These are phyloP conservation scores for Ilex paraguariensis DNA, from an alignment of 305 asterid genomes.

Conservation along the genomic window DNA sequence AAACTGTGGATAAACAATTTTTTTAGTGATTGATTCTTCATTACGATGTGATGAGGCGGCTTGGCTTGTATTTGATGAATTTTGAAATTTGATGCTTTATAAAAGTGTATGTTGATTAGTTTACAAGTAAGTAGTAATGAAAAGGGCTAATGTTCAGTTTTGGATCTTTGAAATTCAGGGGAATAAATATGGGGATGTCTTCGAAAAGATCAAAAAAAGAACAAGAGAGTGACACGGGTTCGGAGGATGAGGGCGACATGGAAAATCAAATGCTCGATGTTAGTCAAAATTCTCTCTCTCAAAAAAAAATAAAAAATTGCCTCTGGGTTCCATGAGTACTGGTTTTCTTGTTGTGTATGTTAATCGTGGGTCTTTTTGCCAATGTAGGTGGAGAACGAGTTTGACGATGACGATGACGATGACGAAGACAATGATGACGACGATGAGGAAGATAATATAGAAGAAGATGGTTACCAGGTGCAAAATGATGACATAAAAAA, in stretches of 20 bases:
- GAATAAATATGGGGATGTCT: slow-evolving; percentile 23
- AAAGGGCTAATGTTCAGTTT: too few species aligned
- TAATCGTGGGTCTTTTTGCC: neutral
- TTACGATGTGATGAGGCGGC: too few species aligned
- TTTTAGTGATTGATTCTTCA: too few species aligned
- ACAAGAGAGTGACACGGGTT: slow-evolving; percentile 33
- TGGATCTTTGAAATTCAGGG: too few species aligned
- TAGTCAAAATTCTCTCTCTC: slow-evolving; percentile 6
- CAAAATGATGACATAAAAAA: slow-evolving; percentile 28
- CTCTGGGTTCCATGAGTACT: neutral
- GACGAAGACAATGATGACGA: slow-evolving; percentile 22
- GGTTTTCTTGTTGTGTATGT: neutral
- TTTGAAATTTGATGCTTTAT: too few species aligned
- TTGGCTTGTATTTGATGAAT: too few species aligned
- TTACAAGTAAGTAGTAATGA: too few species aligned
- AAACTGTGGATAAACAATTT: too few species aligned
- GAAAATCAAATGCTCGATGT: slow-evolving; percentile 26
- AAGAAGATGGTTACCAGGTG: slow-evolving; percentile 16
- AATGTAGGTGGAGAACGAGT: slow-evolving; percentile 10
- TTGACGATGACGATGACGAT: slow-evolving; percentile 23
- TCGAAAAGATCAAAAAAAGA: slow-evolving; percentile 30
- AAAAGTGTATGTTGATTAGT: too few species aligned
- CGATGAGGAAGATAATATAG: slow-evolving; percentile 23
- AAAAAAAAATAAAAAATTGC: neutral
- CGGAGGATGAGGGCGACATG: slow-evolving; percentile 36